These are phyloP conservation scores for Helianthus annuus DNA, from an alignment of 129 eudicot genomes.

Conservation along the genomic window DNA sequence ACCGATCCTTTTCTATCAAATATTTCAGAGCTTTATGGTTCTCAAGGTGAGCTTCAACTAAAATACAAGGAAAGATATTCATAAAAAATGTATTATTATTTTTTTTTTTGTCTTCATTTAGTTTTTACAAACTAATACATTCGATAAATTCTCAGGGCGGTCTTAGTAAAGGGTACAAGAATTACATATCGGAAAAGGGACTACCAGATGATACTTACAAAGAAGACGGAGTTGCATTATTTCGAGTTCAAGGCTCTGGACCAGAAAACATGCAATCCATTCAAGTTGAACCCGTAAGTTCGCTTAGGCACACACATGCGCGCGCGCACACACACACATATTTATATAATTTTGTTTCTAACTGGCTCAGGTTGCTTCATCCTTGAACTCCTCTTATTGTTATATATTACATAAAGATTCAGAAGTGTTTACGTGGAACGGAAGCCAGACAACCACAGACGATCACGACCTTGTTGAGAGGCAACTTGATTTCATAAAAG, in stretches of 20 bases:
- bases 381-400: constrained; percentile 85
- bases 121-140: neutral
- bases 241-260: constrained; percentile 93
- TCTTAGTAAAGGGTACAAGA: constrained; percentile 80
- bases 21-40: constrained; percentile 85
- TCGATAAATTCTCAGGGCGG: constrained; percentile 68
- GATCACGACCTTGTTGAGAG: constrained; percentile 89
- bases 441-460: constrained; percentile 62
- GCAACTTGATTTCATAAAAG: constrained; percentile 61
- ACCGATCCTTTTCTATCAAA: constrained; percentile 69
- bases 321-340: neutral
- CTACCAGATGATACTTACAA: constrained; percentile 71
- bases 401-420: constrained; percentile 82
- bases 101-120: neutral
- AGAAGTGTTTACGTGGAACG: constrained; percentile 68
- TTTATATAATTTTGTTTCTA: neutral
- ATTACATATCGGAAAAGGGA: constrained; percentile 68
- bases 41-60: constrained; percentile 58
- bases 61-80: constrained; percentile 13
- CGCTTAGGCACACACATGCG: neutral
- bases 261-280: constrained; percentile 98
- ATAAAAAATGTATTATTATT: neutral
- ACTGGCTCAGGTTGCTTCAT: constrained; percentile 66
- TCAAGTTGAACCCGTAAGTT: constrained; percentile 86
- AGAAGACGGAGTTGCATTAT: constrained; percentile 74